Evolutionary conservation across 345 rosid genomes (phyloP).

Genomic region (Dipteronia dyeriana): DNA sequence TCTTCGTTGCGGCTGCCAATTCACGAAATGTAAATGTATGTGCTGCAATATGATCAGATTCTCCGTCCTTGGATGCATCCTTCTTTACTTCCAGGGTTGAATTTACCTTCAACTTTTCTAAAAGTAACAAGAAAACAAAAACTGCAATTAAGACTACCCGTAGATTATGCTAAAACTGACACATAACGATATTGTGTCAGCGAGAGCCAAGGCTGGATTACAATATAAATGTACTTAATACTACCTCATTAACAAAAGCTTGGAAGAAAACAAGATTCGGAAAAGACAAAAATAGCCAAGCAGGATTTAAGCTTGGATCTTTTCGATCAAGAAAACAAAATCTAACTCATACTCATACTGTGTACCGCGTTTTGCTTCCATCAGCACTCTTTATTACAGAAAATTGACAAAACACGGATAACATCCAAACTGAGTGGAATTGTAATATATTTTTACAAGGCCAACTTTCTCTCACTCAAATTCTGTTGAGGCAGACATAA

Average conservation of each 20-base stretch:
- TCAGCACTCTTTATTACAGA: slow-evolving; percentile 7
- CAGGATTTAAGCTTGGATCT: slow-evolving; percentile 13
- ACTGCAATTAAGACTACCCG: neutral
- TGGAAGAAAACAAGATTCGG: slow-evolving; percentile 13
- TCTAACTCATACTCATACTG: neutral
- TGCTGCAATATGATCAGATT: slow-evolving; percentile 56
- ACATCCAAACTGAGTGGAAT: neutral
- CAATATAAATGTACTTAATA: neutral
- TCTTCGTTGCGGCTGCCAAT: slow-evolving; percentile 64
- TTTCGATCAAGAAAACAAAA: slow-evolving; percentile 13
- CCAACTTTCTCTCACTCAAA: neutral
- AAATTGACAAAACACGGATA: neutral
- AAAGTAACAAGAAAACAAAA: slow-evolving; percentile 19
- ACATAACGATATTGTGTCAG: neutral
- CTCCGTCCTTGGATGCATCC: slow-evolving; percentile 49
- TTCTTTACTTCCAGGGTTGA: slow-evolving; percentile 31
- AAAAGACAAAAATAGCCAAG: slow-evolving; percentile 9
- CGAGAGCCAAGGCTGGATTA: slow-evolving; percentile 14
- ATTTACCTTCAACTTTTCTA: slow-evolving; percentile 46
- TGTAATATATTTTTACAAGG: neutral
- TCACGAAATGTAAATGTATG: slow-evolving; percentile 68
- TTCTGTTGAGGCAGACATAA: neutral
- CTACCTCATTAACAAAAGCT: slow-evolving; percentile 5
- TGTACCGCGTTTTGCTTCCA: neutral
- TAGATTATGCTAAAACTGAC: neutral